Evolutionary conservation across 345 rosid species (phyloP), one percentile per base, ranked within the genome.

Genomic region (Dimocarpus longan): DNA sequence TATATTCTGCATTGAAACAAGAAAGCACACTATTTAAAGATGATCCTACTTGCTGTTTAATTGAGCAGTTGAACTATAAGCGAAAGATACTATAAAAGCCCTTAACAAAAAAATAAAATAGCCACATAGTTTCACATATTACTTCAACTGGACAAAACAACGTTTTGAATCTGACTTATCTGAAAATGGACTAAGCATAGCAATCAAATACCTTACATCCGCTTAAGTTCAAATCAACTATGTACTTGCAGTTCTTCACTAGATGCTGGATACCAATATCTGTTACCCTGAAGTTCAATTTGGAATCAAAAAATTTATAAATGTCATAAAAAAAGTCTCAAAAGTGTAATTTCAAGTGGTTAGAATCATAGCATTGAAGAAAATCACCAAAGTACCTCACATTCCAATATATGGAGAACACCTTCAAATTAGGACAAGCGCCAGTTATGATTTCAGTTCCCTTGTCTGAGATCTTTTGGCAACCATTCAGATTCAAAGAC

Each of bases 401-500:
- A 69, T 95, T 95, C 98, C 98, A 95, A 84, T 95, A 95, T 44
- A 93, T 86, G 78, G 98, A 93, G 44, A 95, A 86, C 68, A 85
- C 83, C 88, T 92, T 95, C 63, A 95, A 82, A 57, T 84, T 89
- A 1, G 92, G 90, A 81, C 93, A 91, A 75, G 80, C 66, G 79
- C 90, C 84, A 73, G 92, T 82, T 82, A 95, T 78, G 66, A 88
- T 89, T 82, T 90, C 95, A 60, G 93, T 83, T 78, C 97, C 99
- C 16, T 76, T 87, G 89, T 95, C 99, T 5, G 97, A 90, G 70
- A 93, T 90, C 92, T 95, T 95, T 84, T 93, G 99, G 88, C 99
- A 95, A 50, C 91, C 97, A 78, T 95, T 95, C 80, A 95, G 86
- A 80, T 95, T 95, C 80, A 95, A 86, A 70, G 85, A 85, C 81